Percentiles rank a stretch among this genome's conserved stretches.
phyloP scores from a whole-genome alignment of 169 alveolate species.

The Plasmodium inui region DNA sequence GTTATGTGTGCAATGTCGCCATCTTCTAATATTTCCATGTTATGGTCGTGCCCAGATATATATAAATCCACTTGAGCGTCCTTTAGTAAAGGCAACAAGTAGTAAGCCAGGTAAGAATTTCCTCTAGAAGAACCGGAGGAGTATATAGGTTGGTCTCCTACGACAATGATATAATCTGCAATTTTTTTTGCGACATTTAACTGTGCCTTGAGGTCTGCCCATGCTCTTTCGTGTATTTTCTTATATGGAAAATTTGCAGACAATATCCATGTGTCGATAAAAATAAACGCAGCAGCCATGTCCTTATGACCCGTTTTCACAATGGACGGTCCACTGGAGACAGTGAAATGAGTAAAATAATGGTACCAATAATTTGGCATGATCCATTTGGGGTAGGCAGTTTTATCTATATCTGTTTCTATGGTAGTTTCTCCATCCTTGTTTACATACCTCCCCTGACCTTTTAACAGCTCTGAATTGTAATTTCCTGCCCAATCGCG shows the following conservation, averaged over 20 bases:
- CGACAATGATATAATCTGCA: slow-evolving; percentile 90
- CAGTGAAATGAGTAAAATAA: slow-evolving; percentile 87
- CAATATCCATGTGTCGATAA: slow-evolving; percentile 92
- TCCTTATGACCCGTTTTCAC: slow-evolving; percentile 87
- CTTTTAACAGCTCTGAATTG: slow-evolving; percentile 84
- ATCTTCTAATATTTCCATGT: slow-evolving; percentile 87
- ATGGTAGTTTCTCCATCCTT: slow-evolving; percentile 73
- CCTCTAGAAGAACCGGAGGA: slow-evolving; percentile 91
- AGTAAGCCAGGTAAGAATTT: slow-evolving; percentile 86
- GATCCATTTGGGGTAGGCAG: slow-evolving; percentile 89
- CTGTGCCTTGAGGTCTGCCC: slow-evolving; percentile 90
- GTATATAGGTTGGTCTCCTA: slow-evolving; percentile 92
- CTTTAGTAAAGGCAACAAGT: slow-evolving; percentile 88
- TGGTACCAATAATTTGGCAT: slow-evolving; percentile 95
- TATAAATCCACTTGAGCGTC: slow-evolving; percentile 92
- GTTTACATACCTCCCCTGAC: slow-evolving; percentile 80
- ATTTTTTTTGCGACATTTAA: slow-evolving; percentile 88
- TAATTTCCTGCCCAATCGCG: slow-evolving; percentile 91
- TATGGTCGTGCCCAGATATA: slow-evolving; percentile 91
- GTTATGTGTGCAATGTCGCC: slow-evolving; percentile 78
- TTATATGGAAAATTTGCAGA: slow-evolving; percentile 89
- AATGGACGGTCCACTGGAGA: slow-evolving; percentile 82
- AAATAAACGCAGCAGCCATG: slow-evolving; percentile 88
- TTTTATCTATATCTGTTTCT: slow-evolving; percentile 58
- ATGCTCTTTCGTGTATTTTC: slow-evolving; percentile 87